Evolutionary conservation across 257 asterid species (phyloP).

Genomic region (Scutellaria barbata): DNA sequence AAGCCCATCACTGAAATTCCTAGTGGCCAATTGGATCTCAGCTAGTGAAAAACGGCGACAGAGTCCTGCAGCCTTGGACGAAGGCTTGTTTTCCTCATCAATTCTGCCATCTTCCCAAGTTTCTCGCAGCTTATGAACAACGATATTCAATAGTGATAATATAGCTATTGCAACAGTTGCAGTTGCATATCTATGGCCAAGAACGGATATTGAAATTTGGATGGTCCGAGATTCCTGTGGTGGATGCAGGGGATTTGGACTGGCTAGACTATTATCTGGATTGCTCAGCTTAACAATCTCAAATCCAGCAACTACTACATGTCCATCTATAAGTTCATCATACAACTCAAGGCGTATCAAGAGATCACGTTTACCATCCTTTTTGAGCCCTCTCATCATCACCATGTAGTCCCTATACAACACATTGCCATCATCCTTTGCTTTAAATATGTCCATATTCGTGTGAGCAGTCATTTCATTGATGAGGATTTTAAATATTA

Average conservation of each 20-base stretch:
- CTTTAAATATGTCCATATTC: slow-evolving; percentile 39
- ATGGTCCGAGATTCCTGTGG: background rate
- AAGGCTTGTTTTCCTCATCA: slow-evolving; percentile 35
- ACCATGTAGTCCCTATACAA: slow-evolving; percentile 49
- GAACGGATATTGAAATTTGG: background rate
- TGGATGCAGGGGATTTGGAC: slow-evolving; percentile 30
- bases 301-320: slow-evolving; percentile 44
- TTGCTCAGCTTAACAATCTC: slow-evolving; percentile 62
- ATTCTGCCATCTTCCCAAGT: slow-evolving; percentile 36
- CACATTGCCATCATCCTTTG: slow-evolving; percentile 38
- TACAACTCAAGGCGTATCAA: slow-evolving; percentile 39
- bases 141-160: slow-evolving; percentile 33
- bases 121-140: slow-evolving; percentile 37
- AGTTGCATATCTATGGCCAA: slow-evolving; percentile 31
- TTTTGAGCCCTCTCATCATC: slow-evolving; percentile 46
- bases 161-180: slow-evolving; percentile 32
- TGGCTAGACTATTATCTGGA: slow-evolving; percentile 49
- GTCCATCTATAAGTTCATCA: slow-evolving; percentile 23
- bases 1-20: slow-evolving; percentile 22
- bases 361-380: slow-evolving; percentile 39
- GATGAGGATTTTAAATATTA: slow-evolving; percentile 44
- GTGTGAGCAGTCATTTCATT: slow-evolving; percentile 42
- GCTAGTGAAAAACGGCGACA: slow-evolving; percentile 49
- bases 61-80: slow-evolving; percentile 35
- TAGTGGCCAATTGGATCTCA: slow-evolving; percentile 43